Evolutionary conservation across 2,329 filamentous ascomycete genomes (phyloP).

Genomic region (Chrysoporthe puriensis): DNA sequence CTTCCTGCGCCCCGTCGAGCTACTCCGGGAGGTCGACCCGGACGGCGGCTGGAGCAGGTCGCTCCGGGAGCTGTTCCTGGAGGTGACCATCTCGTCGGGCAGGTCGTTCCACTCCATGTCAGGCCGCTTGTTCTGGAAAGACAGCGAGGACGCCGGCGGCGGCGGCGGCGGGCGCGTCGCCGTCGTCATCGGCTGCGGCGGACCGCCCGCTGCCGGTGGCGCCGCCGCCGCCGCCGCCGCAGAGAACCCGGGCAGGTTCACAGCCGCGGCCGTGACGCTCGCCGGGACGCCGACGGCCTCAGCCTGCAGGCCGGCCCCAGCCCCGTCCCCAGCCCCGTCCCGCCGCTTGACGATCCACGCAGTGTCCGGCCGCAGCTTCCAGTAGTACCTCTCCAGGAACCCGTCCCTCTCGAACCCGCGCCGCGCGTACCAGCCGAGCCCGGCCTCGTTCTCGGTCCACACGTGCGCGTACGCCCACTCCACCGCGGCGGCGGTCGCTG

Average conservation of each 20-base stretch:
- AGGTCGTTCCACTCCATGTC: constrained; percentile 70
- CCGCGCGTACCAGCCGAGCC: constrained; percentile 63
- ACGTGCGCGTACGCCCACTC: constrained; percentile 61
- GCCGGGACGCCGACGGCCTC: constrained; percentile 12
- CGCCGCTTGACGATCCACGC: constrained; percentile 62
- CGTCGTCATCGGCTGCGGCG: constrained; percentile 17
- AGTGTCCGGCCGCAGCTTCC: constrained; percentile 62
- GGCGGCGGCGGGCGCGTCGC: constrained; percentile 29
- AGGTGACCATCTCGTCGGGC: constrained; percentile 59
- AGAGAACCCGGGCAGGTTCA: constrained; percentile 34
- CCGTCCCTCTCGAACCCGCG: constrained; percentile 58
- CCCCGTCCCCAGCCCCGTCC: constrained; percentile 4
- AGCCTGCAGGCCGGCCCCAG: constrained; percentile 21
- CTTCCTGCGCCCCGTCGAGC: constrained; percentile 53
- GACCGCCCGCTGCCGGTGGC: constrained; percentile 20
- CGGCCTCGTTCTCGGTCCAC: constrained; percentile 69
- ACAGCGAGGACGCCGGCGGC: constrained; percentile 41
- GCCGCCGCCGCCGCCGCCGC: constrained; percentile 4
- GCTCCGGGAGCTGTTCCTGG: constrained; percentile 30
- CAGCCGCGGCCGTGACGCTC: constrained; percentile 37
- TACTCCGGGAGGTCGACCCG: constrained; percentile 57
- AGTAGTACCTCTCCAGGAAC: constrained; percentile 63
- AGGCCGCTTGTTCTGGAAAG: constrained; percentile 63
- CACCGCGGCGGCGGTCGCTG: constrained; percentile 14
- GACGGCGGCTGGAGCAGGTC: constrained; percentile 38